A percentile compares a stretch with the other conserved stretches of the same genome.
Evolutionary conservation across 495 filamentous ascomycete genomes (phyloP).

Genomic region (Cladorrhinum samala): DNA sequence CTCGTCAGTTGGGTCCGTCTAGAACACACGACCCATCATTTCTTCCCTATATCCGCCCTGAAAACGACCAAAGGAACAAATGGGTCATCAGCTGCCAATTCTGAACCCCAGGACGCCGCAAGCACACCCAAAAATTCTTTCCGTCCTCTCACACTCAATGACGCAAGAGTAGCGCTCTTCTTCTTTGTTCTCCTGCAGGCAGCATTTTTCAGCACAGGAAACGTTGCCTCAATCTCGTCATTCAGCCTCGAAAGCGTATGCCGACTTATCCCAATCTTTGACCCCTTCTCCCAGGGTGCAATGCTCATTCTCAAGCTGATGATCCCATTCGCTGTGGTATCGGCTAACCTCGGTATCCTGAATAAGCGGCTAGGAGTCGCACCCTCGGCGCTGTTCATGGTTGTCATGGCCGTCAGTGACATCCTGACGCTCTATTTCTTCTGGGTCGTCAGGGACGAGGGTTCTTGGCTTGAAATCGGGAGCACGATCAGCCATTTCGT

Average conservation of each 20-base stretch:
- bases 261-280: slow-evolving; percentile 90
- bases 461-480: slow-evolving; percentile 95
- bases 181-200: slow-evolving; percentile 93
- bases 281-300: slow-evolving; percentile 86
- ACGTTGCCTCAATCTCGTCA: slow-evolving; percentile 88
- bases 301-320: slow-evolving; percentile 84
- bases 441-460: slow-evolving; percentile 92
- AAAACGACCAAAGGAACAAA: slow-evolving; percentile 15
- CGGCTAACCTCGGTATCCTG: slow-evolving; percentile 89
- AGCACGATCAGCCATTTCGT: slow-evolving; percentile 91
- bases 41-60: slow-evolving; percentile 23
- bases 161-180: slow-evolving; percentile 83
- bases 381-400: slow-evolving; percentile 83
- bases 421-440: slow-evolving; percentile 96
- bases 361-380: slow-evolving; percentile 78
- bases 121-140: slow-evolving; percentile 37
- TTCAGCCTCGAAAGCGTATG: slow-evolving; percentile 90
- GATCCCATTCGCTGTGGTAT: slow-evolving; percentile 90
- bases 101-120: too few relatives aligned
- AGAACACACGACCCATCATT: slow-evolving; percentile 70
- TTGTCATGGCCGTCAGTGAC: slow-evolving; percentile 88
- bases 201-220: slow-evolving; percentile 96
- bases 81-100: slow-evolving; percentile 12
- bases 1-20: slow-evolving; percentile 86
- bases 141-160: slow-evolving; percentile 69